A percentile compares a stretch with the other conserved stretches of the same genome.
Conservation (phyloP, 1,284 basidiomycete species). For the Pyrrhoderma noxium region DNA sequence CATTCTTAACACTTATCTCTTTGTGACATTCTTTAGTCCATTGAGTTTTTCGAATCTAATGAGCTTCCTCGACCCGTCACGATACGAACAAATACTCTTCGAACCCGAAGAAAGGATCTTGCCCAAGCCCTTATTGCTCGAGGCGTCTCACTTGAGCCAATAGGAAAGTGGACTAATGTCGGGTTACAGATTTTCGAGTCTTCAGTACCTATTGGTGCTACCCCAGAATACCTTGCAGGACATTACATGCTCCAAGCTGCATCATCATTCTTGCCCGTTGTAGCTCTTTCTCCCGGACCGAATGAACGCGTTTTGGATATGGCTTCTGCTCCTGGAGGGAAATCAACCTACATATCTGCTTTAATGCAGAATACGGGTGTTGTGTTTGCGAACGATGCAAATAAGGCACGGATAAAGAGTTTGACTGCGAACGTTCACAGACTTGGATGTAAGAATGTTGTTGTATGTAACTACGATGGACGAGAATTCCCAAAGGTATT, state of each 20-base stretch:
- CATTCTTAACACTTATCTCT: slow-evolving; percentile 3
- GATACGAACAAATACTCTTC: slow-evolving; percentile 95
- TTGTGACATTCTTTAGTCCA: slow-evolving; percentile 53
- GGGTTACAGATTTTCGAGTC: slow-evolving; percentile 98
- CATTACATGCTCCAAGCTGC: slow-evolving; percentile 99
- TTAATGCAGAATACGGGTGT: slow-evolving; percentile 96
- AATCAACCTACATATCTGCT: slow-evolving; percentile 94
- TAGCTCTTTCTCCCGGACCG: slow-evolving; percentile 89
- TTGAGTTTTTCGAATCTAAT: slow-evolving; percentile 98
- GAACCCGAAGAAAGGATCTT: slow-evolving; percentile 88
- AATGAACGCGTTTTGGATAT: slow-evolving; percentile 96
- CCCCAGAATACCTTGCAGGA: slow-evolving; percentile 97
- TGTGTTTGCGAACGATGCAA: slow-evolving; percentile 97
- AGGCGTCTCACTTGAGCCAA: slow-evolving; percentile 94
- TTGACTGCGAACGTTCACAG: slow-evolving; percentile 95
- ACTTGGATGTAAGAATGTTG: slow-evolving; percentile 96
- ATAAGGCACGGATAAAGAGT: slow-evolving; percentile 93
- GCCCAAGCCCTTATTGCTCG: slow-evolving; percentile 94
- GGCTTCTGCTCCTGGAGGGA: slow-evolving; percentile 98
- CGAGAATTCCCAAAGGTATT: slow-evolving; percentile 99
- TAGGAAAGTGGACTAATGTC: slow-evolving; percentile 98
- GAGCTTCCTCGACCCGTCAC: slow-evolving; percentile 96
- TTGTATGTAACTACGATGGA: slow-evolving; percentile 96
- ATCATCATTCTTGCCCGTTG: slow-evolving; percentile 98
- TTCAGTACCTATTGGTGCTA: slow-evolving; percentile 92